Base-by-base conservation (phyloP, 257 asterid genomes). In the Coffea eugenioides region DNA sequence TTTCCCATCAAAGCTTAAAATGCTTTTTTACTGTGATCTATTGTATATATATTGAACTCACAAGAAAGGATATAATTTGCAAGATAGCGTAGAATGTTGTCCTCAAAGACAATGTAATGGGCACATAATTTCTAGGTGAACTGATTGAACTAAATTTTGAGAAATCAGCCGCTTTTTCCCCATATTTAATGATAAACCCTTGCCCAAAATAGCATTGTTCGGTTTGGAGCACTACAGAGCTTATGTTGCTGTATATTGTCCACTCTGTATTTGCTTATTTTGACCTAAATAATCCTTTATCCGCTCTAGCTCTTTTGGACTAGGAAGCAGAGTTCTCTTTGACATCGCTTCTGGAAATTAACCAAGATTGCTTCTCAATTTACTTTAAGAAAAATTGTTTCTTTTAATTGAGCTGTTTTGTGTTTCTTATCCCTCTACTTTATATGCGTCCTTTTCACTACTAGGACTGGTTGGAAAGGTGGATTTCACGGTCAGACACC, bases 401-500 rank as follows among this genome's bases (percentile, higher is more conserved):
- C 23, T 34, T 15, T 82, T 65, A 21, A 13, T 75, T 18, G 7
- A 14, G 21, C 12, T 48, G 54, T 20, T 68, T 64, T 48, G 9
- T 75, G 16, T 71, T 51, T 68, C 69, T 69, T 70, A 56, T 59
- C 13, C 4, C 5, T 27, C 4, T 16, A 16, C 76, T 77, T 75
- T 66, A 66, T 73, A 8, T 61, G 61, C 66, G 36, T 79, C 3
- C 74, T 77, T 80, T 45, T 14, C 66, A 81, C 80, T 82, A 31
- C 54, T 72, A 96, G 99, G 99, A 73, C 92, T 94, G 74, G 80
- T 88, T 69, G 99, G 99, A 65, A 92, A 90, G 92, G 99, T 94
- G 76, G 99, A 96, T 79, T 96, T 96, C 89, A 94, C 92, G 78
- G 99, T 96, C 78, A 91, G 93, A 81, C 99, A 92, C 88, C 97